A percentile compares a stretch with the other conserved stretches of the same genome.
Conservation (phyloP, 1,139 yeast genomes). For the Debaryomyces sp. region DNA sequence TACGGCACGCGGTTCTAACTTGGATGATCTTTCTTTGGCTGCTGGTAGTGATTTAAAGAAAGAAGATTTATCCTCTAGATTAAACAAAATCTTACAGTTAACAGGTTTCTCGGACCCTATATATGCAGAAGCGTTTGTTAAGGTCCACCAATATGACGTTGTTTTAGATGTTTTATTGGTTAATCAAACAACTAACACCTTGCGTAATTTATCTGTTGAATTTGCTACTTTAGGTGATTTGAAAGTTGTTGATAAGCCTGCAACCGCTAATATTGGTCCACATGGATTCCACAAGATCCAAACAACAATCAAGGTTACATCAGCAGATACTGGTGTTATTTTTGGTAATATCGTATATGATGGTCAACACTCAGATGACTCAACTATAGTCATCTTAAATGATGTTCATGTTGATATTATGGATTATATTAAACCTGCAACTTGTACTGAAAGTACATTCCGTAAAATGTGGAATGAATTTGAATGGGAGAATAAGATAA, state of each 20-base stretch:
- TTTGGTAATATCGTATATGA: conserved; percentile 97
- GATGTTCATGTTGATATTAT: conserved; percentile 96
- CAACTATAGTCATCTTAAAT: conserved; percentile 86
- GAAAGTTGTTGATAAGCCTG: conserved; percentile 91
- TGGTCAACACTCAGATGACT: conserved; percentile 92
- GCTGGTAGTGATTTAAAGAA: conserved; percentile 48
- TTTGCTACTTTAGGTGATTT: conserved; percentile 96
- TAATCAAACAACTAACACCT: conserved; percentile 89
- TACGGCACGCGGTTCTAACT: conserved; percentile 32
- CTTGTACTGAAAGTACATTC: conserved; percentile 86
- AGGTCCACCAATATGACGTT: conserved; percentile 94
- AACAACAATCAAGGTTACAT: conserved; percentile 89
- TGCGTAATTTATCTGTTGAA: conserved; percentile 90
- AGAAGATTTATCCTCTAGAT: conserved; percentile 71
- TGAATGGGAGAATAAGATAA: conserved; percentile 99
- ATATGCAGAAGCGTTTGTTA: conserved; percentile 95
- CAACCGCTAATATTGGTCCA: conserved; percentile 92
- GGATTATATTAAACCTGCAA: conserved; percentile 96
- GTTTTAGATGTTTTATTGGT: conserved; percentile 91
- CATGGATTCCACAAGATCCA: conserved; percentile 93
- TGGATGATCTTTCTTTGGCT: conserved; percentile 55
- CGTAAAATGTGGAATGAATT: conserved; percentile 99
- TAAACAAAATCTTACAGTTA: conserved; percentile 86
- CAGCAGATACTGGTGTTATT: conserved; percentile 96
- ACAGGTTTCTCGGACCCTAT: conserved; percentile 98